Base-by-base conservation (phyloP, 495 filamentous ascomycete species). In the Daldinia childiae region DNA sequence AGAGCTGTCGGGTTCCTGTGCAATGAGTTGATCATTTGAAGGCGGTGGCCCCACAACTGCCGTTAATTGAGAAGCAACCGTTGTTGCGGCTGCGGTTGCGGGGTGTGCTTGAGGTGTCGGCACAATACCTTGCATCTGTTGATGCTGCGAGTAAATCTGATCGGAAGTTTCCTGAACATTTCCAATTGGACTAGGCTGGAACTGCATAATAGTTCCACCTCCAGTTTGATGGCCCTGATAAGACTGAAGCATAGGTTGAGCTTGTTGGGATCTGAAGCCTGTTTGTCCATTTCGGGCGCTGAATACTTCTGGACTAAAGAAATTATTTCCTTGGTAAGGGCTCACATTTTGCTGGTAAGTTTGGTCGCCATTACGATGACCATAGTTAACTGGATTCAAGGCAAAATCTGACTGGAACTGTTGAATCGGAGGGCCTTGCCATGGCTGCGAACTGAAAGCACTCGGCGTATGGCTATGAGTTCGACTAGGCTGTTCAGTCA, bases 401-500 rank as follows among this genome's bases (percentile, higher is more conserved):
- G 12, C 34, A 21, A 60, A 65, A 27, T 66, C 48, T 0, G 36
- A 4, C 9, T 41, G 43, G 4, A 45, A 30, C 30, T 43, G 68
- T 34, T 61, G 68, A 26, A 57, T 34, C 14, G 39, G 56, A 24
- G 48, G n/a, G 1, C 19, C 39, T 19, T 66, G 62, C 68, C 68
- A 71, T 8, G 45, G 11, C 39, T 57, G 57, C 0, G 54, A 21
- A 24, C 26, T 26, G n/a, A 58, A 70, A 19, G 62, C 1, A 45
- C 6, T 60, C 9, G 68, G 62, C 0, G 67, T 58, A 50, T 58
- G 67, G 27, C n/a, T n/a, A 29, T 70, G 61, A 3, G 24, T 19
- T 12, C 43, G 43, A 21, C 19, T 48, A 2, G 43, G 17, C 43
- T 48, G 43, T 48, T 48, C 43, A 24, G 43, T 24, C 1, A 48